Base-by-base conservation (phyloP, 2,329 filamentous ascomycete genomes). In the Raffaelea albimanens region DNA sequence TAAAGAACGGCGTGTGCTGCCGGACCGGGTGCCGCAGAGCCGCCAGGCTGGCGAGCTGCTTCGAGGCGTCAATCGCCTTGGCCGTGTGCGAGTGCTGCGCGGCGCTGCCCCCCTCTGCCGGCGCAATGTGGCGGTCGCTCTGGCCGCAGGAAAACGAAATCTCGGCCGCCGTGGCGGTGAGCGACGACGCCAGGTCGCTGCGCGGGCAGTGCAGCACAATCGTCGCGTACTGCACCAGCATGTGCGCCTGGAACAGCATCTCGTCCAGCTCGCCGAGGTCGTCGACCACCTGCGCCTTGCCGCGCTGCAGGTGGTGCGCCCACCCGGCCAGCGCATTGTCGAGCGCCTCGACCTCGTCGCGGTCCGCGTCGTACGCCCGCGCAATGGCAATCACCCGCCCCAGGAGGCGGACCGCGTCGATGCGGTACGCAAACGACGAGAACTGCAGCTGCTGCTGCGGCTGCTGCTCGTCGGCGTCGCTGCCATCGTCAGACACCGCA, bases 191-290 rank as follows among this genome's bases (percentile, higher is more conserved):
- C 3, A 48, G 41, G 34, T 34, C 46, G 36, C 46, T 48, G 22
- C 42, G 40, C 8, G 46, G 46, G 34, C 41, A 44, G 42, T 48
- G 46, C 41, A 48, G 36, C 18, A 44, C 41, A 20, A 48, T 29
- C 18, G 22, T 40, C 41, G 41, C 41, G 19, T 51, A 51, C 8
- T 23, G 18, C 36, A 46, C 36, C 40, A 83, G 73, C 72, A 82
- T 80, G 50, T 80, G 76, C 2, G 80, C 81, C 59, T 83, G 78
- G 62, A 85, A 84, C 49, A 85, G 69, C 63, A 84, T 71, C 55
- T 83, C 78, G 56, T 85, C 82, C 13, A 82, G 67, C 9, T 10
- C 10, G 16, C 31, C 31, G 31, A 10, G 10, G 16, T 34, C 31
- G 21, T 73, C 69, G 43, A 83, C 67, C 9, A 80, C 63, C 40